Evolutionary conservation across 352 stramenopile genomes (phyloP).

Genomic region (Phytophthora cactorum): DNA sequence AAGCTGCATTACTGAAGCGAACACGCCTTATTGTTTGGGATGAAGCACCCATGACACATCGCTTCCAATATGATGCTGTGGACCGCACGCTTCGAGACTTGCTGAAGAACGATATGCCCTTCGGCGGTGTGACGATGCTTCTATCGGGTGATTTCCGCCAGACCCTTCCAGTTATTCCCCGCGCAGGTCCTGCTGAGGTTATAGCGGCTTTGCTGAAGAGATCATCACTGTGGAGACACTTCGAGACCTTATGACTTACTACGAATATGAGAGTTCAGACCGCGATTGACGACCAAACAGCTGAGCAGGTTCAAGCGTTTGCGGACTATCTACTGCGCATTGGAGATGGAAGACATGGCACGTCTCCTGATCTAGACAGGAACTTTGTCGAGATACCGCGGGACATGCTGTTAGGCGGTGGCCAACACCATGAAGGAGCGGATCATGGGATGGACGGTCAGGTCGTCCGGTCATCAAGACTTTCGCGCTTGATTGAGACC

Average conservation of each 20-base stretch:
- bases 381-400: neutral
- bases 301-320: neutral
- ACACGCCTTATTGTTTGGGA: neutral
- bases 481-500: neutral
- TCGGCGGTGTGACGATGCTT: neutral
- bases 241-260: neutral
- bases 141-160: neutral
- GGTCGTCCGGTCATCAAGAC: no score
- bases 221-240: neutral
- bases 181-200: neutral
- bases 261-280: neutral
- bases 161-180: neutral
- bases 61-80: slow-evolving; percentile 5
- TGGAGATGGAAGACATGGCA: neutral
- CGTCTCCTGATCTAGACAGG: neutral
- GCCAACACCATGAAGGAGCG: no score
- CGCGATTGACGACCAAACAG: neutral
- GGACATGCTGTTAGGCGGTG: neutral
- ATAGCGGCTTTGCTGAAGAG: neutral
- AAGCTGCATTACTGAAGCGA: neutral
- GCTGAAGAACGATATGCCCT: slow-evolving; percentile 7
- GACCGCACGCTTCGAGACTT: slow-evolving; percentile 8
- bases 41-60: slow-evolving; percentile 6
- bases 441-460: neutral
- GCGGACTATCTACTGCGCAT: neutral